Evolutionary conservation across 768 basidiomycete genomes (phyloP).

Genomic region (Flagelloscypha sp.): DNA sequence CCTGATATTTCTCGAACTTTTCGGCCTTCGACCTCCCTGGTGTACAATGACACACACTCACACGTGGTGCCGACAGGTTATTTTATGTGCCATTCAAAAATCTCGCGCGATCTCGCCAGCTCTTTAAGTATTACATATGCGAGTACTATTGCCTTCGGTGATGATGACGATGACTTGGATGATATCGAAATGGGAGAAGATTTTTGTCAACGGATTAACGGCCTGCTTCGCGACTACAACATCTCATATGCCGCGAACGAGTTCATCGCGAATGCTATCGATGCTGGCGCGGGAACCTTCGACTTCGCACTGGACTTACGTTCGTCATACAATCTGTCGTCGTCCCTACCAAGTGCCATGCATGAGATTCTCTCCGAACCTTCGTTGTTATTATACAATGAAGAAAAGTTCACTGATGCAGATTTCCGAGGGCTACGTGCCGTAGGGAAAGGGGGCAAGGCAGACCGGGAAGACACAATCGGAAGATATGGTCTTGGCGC

Average conservation of each 20-base stretch:
- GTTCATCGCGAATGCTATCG: conserved; percentile 46
- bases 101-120: conserved; percentile 9
- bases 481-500: conserved; percentile 47
- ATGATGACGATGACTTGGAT: conserved; percentile 17
- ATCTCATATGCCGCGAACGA: conserved; percentile 37
- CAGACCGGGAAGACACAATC: conserved; percentile 27
- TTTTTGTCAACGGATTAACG: conserved; percentile 32
- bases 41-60: conserved; percentile 27
- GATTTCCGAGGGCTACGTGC: conserved; percentile 40
- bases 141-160: conserved; percentile 11
- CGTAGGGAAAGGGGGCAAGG: conserved; percentile 39
- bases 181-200: conserved; percentile 36
- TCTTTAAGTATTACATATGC: conserved; percentile 11
- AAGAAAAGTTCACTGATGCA: conserved; percentile 28
- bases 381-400: conserved; percentile 37
- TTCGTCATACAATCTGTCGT: conserved; percentile 18
- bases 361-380: conserved; percentile 24
- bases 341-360: conserved; percentile 28
- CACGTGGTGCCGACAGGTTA: not conserved
- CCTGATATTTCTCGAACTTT: conserved; percentile 23
- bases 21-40: conserved; percentile 20
- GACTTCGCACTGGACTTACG: conserved; percentile 30
- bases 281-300: conserved; percentile 39
- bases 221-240: conserved; percentile 33
- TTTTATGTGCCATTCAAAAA: conserved; percentile 3